Conservation (phyloP, 2,329 filamentous ascomycete species). For the Dichotomopilus funicola region DNA sequence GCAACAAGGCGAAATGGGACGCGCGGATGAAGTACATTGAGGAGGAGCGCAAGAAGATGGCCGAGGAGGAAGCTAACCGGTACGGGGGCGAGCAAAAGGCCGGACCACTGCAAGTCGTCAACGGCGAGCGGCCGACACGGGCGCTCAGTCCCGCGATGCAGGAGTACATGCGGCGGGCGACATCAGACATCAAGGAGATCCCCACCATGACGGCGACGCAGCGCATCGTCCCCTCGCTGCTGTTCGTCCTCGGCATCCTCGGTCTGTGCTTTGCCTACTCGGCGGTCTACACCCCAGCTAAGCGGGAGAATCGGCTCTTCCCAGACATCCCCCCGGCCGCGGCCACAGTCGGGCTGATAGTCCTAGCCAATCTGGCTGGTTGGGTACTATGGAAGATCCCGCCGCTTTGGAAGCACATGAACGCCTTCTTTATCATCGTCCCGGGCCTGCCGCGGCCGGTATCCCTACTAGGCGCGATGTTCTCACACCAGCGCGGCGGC, state of each 20-base stretch:
- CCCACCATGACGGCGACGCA: slow-evolving; percentile 47
- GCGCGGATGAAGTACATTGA: slow-evolving; percentile 32
- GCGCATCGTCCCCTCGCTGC: slow-evolving; percentile 49
- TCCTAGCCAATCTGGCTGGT: slow-evolving; percentile 52
- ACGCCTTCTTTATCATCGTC: slow-evolving; percentile 60
- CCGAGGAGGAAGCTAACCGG: slow-evolving; percentile 33
- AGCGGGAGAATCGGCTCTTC: slow-evolving; percentile 43
- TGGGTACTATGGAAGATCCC: slow-evolving; percentile 57
- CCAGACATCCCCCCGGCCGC: slow-evolving; percentile 55
- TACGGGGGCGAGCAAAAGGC: slow-evolving; percentile 27
- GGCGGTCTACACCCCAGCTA: slow-evolving; percentile 47
- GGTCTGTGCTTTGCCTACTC: slow-evolving; percentile 38
- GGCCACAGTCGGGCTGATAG: slow-evolving; percentile 57
- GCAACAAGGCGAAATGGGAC: slow-evolving; percentile 44
- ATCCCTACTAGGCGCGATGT: slow-evolving; percentile 56
- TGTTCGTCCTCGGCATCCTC: slow-evolving; percentile 41
- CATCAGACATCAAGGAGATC: slow-evolving; percentile 44
- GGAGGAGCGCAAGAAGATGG: slow-evolving; percentile 25
- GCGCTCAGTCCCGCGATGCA: slow-evolving; percentile 34
- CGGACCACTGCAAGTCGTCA: slow-evolving; percentile 38
- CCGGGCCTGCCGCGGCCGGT: slow-evolving; percentile 58
- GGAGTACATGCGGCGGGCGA: slow-evolving; percentile 39
- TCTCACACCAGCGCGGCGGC: slow-evolving; percentile 58
- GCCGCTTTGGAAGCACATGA: slow-evolving; percentile 58
- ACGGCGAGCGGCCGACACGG: slow-evolving; percentile 32